Base-by-base conservation (phyloP, 371 early-diverging fungal genomes). In the Rhizomucor pusillus region DNA sequence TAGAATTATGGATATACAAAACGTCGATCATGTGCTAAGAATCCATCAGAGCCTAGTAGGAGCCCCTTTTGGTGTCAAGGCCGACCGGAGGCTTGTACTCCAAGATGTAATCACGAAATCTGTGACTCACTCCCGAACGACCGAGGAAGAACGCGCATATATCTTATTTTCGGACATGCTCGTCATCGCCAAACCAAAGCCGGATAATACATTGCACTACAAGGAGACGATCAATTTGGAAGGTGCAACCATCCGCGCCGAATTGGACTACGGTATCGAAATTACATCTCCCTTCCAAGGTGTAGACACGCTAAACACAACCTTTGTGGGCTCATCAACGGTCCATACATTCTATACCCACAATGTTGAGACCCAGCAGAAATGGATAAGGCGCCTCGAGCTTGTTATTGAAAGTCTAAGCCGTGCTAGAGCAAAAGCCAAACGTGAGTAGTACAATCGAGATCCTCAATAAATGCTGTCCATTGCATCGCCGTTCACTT, bases 11-110 rank as follows among this genome's bases (percentile, higher is more conserved):
- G 63, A 71, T 34, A 59, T 62, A 7, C 63, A 65, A 45, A 75
- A 71, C 41, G 65, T 71, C 12, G 62, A 75, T 55, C 57, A 69
- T 39, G 75, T 75, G 4, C 60, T 64, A n/a, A 60, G 59, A 45
- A 64, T 75, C 23, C 63, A 66, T 16, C 49, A 59, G 14, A 51
- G 58, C 10, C 51, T 74, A 36, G 59, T 63, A 16, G 71, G 65
- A 16, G 71, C 68, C 19, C 72, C 72, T 9, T 71, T 67, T 43
- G 52, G 65, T 39, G 58, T 69, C 12, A 66, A 65, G 23, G 63
- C 67, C 18, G 57, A 69, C 16, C 62, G 75, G n/a, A 59, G 75
- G 1, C 49, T 71, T 16, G 57, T 68, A 18, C 43, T 64, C 50
- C 62, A 61, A 40, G 65, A 58, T 14, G 43, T 57, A 18, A 54